Evolutionary conservation across 78 protist species (phyloP), one percentile per base, ranked within the genome.

Genomic region (Andalucia godoyi): DNA sequence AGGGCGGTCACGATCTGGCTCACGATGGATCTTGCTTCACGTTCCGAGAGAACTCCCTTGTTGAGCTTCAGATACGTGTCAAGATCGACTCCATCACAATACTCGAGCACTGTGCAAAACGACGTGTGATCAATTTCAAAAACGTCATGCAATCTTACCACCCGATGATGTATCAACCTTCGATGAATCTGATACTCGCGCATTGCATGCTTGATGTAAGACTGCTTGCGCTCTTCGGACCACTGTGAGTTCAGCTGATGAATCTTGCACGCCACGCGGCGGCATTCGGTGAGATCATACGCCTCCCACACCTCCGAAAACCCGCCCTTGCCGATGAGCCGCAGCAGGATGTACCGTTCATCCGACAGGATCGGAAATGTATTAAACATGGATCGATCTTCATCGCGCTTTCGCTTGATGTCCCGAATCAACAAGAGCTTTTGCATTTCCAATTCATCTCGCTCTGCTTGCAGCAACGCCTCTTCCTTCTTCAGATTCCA

Each of bases 301-400:
- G 88, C 95, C 49, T 83, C 78, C 38, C 27, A 89, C 29, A 90
- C 95, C 33, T 84, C 92, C 18, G 74, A 23, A 75, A 90, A 90
- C 23, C 95, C 95, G 3, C 95, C 95, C 37, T 54, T 70, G 17
- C 96, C 95, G 33, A 90, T 39, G 38, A 90, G 49, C 2, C 40
- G 18, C 42, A 87, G 38, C 41, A 90, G 21, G n/a, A 89, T 18
- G 54, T 84, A 90, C 17, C 93, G 54, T 15, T 23, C 27, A 9
- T 77, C 10, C 17, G 54, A 55, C 2, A 55, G 21, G 21, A 55
- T 30, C 21, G 60, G 60, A 21, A 21, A 29, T 18, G 21, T 55
- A 21, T 55, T 55, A 21, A 55, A 55, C 21, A 21, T 21, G 21
- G 60, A 55, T 55, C 25, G 21, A 30, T 55, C 60, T 55, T 55